Percentiles rank a stretch among this genome's conserved stretches.
These are phyloP conservation scores for Apiospora aurea DNA, from an alignment of 2,329 filamentous ascomycete species.

Conservation along the genomic window DNA sequence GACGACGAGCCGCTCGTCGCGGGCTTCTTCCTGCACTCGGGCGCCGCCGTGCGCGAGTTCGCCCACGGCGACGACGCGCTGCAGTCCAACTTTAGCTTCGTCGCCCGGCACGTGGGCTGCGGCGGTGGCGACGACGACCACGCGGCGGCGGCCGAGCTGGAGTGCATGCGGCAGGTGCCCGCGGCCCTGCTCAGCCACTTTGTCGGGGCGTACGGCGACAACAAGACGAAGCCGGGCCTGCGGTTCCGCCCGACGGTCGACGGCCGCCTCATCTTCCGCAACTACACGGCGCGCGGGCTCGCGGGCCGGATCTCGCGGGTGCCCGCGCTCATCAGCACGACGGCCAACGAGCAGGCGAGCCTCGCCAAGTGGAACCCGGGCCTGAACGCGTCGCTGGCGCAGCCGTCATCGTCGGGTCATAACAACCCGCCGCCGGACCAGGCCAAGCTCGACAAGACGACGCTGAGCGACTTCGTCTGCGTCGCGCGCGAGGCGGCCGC, in stretches of 20 bases:
- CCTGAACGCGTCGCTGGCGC: conserved; percentile 34
- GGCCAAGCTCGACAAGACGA: conserved; percentile 29
- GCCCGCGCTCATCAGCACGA: conserved; percentile 42
- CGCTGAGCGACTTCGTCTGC: conserved; percentile 34
- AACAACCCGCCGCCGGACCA: conserved; percentile 33
- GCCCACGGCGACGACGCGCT: conserved; percentile 33
- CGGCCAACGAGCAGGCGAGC: conserved; percentile 42
- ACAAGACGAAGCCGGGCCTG: conserved; percentile 31
- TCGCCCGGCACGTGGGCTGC: conserved; percentile 45
- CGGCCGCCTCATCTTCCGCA: conserved; percentile 40
- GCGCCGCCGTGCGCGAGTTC: conserved; percentile 34
- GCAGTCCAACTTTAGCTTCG: conserved; percentile 44
- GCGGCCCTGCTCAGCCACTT: conserved; percentile 32
- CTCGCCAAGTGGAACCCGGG: conserved; percentile 38
- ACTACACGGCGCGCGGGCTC: conserved; percentile 39
- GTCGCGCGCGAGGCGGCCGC: conserved; percentile 30
- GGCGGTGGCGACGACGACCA: conserved; percentile 30
- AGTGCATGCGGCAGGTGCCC: conserved; percentile 46
- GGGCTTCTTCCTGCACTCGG: conserved; percentile 51
- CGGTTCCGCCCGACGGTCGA: conserved; percentile 40
- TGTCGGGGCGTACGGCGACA: conserved; percentile 31
- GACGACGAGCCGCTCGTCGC: conserved; percentile 52
- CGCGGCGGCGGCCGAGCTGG: conserved; percentile 38
- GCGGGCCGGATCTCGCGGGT: conserved; percentile 36
- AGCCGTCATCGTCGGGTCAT: background rate